Conservation (phyloP, 345 rosid genomes). For the Punica granatum region DNA sequence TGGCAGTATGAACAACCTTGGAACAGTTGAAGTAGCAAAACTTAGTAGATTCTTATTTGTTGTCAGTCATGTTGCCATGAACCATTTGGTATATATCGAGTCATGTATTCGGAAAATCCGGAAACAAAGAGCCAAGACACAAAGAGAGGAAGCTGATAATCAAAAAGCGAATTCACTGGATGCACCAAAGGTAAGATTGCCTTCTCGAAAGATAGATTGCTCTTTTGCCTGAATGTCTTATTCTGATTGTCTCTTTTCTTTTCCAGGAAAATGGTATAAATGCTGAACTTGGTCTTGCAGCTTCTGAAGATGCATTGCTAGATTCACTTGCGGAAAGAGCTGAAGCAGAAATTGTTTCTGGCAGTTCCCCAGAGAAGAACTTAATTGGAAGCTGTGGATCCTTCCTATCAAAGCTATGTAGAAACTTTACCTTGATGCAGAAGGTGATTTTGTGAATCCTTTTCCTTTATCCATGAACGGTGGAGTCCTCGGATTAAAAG, state of each 20-base stretch:
- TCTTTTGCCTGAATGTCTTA: neutral
- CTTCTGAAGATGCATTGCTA: conserved; percentile 82
- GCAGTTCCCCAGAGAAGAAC: conserved; percentile 49
- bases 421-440: conserved; percentile 77
- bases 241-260: conserved; percentile 11
- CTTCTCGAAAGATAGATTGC: conserved; percentile 1
- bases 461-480: conserved; percentile 3
- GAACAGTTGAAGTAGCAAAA: conserved; percentile 60
- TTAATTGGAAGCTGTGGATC: conserved; percentile 75
- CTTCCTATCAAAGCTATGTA: conserved; percentile 84
- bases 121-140: conserved; percentile 64
- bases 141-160: conserved; percentile 31
- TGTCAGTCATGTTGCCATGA: conserved; percentile 88
- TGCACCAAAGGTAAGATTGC: conserved; percentile 33
- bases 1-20: conserved; percentile 22
- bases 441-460: conserved; percentile 35
- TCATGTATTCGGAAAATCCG: conserved; percentile 72
- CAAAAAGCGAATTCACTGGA: conserved; percentile 16
- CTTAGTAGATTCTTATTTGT: conserved; percentile 80
- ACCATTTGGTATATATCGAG: conserved; percentile 90
- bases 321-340: conserved; percentile 84
- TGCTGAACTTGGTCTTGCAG: conserved; percentile 91
- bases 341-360: conserved; percentile 82
- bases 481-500: neutral
- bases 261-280: conserved; percentile 67